Evolutionary conservation across 2,329 filamentous ascomycete genomes (phyloP).

Genomic region (Microsporum audouinii): DNA sequence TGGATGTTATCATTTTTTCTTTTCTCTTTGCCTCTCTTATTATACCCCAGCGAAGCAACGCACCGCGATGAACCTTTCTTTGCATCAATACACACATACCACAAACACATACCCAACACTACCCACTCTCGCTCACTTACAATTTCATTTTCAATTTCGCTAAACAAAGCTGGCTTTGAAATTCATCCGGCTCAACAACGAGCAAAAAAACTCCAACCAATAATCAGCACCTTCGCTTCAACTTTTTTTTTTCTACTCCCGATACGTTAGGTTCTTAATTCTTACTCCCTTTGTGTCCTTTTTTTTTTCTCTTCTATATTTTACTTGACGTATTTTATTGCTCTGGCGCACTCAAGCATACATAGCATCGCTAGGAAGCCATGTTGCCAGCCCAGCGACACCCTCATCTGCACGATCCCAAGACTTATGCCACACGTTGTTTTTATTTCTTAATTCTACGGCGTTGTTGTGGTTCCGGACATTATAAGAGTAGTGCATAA

Average conservation of each 20-base stretch:
- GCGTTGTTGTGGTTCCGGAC: not conserved
- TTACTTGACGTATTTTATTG: not conserved
- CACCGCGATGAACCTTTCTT: not conserved
- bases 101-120: not conserved
- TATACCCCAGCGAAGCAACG: constrained; percentile 1
- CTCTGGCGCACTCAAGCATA: not conserved
- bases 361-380: not conserved
- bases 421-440: not conserved
- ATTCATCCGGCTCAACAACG: not conserved
- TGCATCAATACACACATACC: not conserved
- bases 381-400: not conserved
- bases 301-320: constrained; percentile 1
- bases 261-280: constrained; percentile 10
- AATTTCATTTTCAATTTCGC: not conserved
- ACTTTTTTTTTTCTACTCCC: constrained; percentile 1
- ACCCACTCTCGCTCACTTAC: not conserved
- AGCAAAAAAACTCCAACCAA: not conserved
- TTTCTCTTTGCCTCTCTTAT: not conserved
- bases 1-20: not conserved
- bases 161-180: not conserved
- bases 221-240: constrained; percentile 10
- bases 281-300: constrained; percentile 7
- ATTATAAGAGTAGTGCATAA: constrained; percentile 1
- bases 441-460: not conserved
- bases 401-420: not conserved